phyloP scores from a whole-genome alignment of 768 basidiomycete genomes.

The Tricholoma furcatifolium region DNA sequence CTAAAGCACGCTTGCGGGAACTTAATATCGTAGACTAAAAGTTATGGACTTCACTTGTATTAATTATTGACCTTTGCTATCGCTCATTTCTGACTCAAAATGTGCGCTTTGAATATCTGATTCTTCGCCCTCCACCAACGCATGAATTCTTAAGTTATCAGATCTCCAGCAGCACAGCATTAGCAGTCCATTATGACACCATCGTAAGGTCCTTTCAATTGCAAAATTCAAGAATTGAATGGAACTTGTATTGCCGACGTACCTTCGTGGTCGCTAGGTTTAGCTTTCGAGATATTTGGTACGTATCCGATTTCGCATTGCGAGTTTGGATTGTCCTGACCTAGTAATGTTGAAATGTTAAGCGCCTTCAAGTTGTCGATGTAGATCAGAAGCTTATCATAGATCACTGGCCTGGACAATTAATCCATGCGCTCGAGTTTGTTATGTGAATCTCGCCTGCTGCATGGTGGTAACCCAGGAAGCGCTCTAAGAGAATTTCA shows the following conservation, averaged over 20 bases:
- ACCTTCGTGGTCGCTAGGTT: conserved; percentile 17
- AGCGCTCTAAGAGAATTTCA: conserved; percentile 18
- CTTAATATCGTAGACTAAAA: conserved; percentile 72
- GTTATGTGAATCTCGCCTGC: conserved; percentile 27
- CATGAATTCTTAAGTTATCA: background rate
- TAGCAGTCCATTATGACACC: conserved; percentile 15
- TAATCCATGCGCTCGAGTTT: conserved; percentile 15
- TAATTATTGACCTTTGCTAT: background rate
- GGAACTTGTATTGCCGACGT: background rate
- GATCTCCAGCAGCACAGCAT: background rate
- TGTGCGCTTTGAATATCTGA: background rate
- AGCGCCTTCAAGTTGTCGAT: too few relatives aligned
- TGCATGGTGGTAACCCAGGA: conserved; percentile 39
- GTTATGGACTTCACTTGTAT: conserved; percentile 12
- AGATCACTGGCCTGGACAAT: conserved; percentile 16
- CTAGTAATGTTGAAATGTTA: background rate
- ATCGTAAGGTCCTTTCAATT: conserved; percentile 15
- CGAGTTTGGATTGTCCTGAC: conserved; percentile 19
- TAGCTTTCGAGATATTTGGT: conserved; percentile 15
- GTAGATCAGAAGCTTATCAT: too few relatives aligned
- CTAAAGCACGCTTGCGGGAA: conserved; percentile 75
- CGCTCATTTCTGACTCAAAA: background rate
- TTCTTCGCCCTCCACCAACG: background rate
- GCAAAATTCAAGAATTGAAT: too few relatives aligned
- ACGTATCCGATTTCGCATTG: conserved; percentile 20